A percentile compares a stretch with the other conserved stretches of the same genome.
phyloP scores from a whole-genome alignment of 83 land plant genomes.

The Thuja plicata region DNA sequence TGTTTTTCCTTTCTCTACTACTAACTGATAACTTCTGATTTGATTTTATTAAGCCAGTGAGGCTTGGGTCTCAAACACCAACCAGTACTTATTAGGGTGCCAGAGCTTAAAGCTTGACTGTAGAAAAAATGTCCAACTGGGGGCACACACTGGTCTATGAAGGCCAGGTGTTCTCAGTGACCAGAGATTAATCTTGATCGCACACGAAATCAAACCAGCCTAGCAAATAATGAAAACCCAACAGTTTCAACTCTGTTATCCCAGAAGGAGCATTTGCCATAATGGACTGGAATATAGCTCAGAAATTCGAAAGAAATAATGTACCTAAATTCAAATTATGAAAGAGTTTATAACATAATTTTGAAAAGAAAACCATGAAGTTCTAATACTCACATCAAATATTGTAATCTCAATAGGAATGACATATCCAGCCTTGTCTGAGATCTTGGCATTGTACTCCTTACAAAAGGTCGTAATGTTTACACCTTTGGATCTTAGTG shows the following conservation, averaged over 20 bases:
- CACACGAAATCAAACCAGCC: not conserved
- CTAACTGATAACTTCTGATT: not conserved
- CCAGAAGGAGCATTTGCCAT: not conserved
- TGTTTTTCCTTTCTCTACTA: not conserved
- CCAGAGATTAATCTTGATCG: not conserved
- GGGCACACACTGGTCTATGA: not conserved
- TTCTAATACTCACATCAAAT: conserved; percentile 63
- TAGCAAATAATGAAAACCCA: not conserved
- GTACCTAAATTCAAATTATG: not conserved
- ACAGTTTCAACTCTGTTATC: not conserved
- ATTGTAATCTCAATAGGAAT: conserved; percentile 98
- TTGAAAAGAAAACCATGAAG: not conserved
- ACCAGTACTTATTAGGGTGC: not conserved
- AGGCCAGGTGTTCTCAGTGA: not conserved
- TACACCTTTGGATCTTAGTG: conserved; percentile 94
- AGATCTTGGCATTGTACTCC: conserved; percentile 96
- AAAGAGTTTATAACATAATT: not conserved
- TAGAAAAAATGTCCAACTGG: not conserved
- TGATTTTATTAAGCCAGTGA: not conserved
- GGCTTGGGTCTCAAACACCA: not conserved
- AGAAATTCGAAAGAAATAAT: not conserved
- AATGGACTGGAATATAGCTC: not conserved
- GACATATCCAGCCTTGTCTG: conserved; percentile 91
- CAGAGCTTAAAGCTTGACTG: not conserved
- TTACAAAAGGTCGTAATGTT: conserved; percentile 98